Conservation (phyloP, 2,329 filamentous ascomycete genomes). For the Alternaria hordeiaustralica region DNA sequence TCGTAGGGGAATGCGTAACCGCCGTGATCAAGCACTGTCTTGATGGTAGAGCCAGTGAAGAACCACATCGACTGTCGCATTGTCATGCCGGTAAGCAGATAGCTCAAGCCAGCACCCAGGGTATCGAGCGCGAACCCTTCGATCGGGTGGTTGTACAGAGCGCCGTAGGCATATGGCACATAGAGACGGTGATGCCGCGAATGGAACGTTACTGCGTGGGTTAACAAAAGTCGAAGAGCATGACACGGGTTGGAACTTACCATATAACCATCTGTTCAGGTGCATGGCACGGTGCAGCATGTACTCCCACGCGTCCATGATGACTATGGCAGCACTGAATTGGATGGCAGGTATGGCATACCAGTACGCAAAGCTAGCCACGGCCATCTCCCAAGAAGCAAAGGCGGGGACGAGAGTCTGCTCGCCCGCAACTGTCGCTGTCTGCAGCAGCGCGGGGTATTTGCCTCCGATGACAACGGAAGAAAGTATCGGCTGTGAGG, state of each 20-base stretch:
- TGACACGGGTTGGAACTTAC: constrained; percentile 60
- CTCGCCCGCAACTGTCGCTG: constrained; percentile 60
- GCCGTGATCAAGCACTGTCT: constrained; percentile 97
- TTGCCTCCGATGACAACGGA: constrained; percentile 79
- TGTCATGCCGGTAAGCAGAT: constrained; percentile 83
- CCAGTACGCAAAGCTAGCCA: constrained; percentile 82
- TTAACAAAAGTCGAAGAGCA: constrained; percentile 8
- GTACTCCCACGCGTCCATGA: constrained; percentile 98
- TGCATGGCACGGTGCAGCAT: constrained; percentile 97
- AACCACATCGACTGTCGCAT: constrained; percentile 86
- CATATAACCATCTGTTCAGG: constrained; percentile 95
- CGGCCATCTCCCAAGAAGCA: constrained; percentile 78
- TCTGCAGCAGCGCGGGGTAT: constrained; percentile 74
- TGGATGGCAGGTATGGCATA: constrained; percentile 77
- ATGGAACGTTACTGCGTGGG: constrained; percentile 76
- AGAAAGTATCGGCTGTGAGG: constrained; percentile 75
- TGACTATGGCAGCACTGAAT: constrained; percentile 73
- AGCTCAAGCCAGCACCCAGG: constrained; percentile 81
- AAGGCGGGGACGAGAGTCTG: constrained; percentile 70
- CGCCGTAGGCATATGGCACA: constrained; percentile 95
- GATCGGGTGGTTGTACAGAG: constrained; percentile 94
- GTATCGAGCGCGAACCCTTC: constrained; percentile 96
- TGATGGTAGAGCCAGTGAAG: constrained; percentile 87
- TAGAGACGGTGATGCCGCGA: constrained; percentile 96
- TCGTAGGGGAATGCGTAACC: constrained; percentile 97